Evolutionary conservation across 371 early-diverging fungal species (phyloP).

Genomic region (Actinomortierella wolfii): DNA sequence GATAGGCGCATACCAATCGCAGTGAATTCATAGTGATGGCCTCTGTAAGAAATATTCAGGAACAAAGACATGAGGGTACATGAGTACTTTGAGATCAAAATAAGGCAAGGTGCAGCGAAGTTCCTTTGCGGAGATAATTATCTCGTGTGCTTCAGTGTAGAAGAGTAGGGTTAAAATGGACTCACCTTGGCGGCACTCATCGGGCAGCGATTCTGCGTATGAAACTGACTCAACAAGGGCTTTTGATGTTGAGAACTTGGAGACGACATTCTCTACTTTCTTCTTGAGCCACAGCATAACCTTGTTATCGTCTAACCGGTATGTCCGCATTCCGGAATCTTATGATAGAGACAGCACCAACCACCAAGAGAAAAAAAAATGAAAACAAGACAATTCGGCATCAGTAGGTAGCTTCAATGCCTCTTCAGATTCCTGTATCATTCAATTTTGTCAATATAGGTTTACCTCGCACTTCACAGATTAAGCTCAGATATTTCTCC

Average conservation of each 20-base stretch:
- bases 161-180: not conserved
- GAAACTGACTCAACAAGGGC: slow-evolving; percentile 27
- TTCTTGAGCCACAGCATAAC: slow-evolving; percentile 34
- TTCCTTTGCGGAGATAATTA: not conserved
- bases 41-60: slow-evolving; percentile 18
- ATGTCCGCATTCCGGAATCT: slow-evolving; percentile 12
- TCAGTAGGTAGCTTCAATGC: no score
- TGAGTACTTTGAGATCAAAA: no score
- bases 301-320: slow-evolving; percentile 16
- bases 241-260: slow-evolving; percentile 13
- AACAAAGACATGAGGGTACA: no score
- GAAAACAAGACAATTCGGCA: no score
- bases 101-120: no score
- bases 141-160: not conserved
- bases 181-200: slow-evolving; percentile 22
- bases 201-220: slow-evolving; percentile 34
- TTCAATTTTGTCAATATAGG: no score
- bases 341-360: no score
- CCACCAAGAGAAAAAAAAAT: no score
- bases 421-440: no score
- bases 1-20: slow-evolving; percentile 24
- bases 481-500: slow-evolving; percentile 3
- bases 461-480: slow-evolving; percentile 25
- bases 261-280: slow-evolving; percentile 20
- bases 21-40: slow-evolving; percentile 25